Percentiles rank a stretch among this genome's conserved stretches.
Evolutionary conservation across 495 filamentous ascomycete genomes (phyloP).

Genomic region (Saxophila tyrrhenica): DNA sequence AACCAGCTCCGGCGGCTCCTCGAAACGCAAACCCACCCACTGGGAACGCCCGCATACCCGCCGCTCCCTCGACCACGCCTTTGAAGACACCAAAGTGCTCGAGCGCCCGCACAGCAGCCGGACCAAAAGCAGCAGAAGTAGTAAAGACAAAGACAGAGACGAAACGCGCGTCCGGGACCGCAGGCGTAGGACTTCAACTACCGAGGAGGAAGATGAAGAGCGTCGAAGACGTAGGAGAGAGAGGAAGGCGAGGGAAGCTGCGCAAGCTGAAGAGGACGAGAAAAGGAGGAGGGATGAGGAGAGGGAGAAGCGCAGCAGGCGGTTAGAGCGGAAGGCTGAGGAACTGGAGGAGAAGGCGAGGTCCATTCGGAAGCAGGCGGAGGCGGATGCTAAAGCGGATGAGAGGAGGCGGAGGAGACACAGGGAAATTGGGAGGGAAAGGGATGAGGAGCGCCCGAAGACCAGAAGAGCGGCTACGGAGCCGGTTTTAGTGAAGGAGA

Average conservation of each 20-base stretch:
- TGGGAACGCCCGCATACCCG: constrained; percentile 8
- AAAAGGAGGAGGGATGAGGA: not conserved
- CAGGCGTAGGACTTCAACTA: not conserved
- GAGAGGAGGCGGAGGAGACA: not conserved
- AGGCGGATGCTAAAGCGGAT: constrained; percentile 3
- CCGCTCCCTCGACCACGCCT: not conserved
- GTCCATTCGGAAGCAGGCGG: not conserved
- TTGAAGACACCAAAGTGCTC: not conserved
- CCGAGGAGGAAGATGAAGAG: constrained; percentile 12
- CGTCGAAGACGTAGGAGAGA: constrained; percentile 4
- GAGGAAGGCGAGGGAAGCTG: constrained; percentile 8
- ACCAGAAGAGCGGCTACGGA: not conserved
- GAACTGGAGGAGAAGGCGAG: not conserved
- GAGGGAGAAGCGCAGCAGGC: not conserved
- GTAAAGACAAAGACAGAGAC: not conserved
- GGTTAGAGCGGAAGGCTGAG: not conserved
- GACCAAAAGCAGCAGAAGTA: not conserved
- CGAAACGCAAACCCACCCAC: constrained; percentile 7
- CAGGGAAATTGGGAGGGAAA: not conserved
- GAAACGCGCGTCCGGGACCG: not conserved
- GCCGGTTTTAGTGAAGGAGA: not conserved
- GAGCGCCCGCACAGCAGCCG: not conserved
- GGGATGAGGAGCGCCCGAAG: not conserved
- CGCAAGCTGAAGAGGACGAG: constrained; percentile 9
- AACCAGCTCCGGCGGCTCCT: constrained; percentile 10